A percentile compares a stretch with the other conserved stretches of the same genome.
Evolutionary conservation across 495 filamentous ascomycete species (phyloP).

Genomic region (Cudoniella acicularis): DNA sequence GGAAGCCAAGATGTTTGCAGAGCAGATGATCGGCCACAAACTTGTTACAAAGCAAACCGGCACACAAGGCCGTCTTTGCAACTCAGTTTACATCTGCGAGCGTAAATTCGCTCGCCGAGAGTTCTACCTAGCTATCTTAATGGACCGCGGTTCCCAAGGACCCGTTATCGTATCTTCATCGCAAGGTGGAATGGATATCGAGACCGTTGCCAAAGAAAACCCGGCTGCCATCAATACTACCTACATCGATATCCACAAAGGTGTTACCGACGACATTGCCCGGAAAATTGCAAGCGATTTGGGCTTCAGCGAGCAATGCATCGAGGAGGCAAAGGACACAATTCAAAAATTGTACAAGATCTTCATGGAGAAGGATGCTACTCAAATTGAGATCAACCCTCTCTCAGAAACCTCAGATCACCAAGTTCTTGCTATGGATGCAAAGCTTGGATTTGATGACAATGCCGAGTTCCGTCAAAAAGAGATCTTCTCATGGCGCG

Average conservation of each 20-base stretch:
- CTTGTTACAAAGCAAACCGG: slow-evolving; percentile 99
- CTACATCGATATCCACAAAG: slow-evolving; percentile 86
- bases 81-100: slow-evolving; percentile 96
- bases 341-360: slow-evolving; percentile 99
- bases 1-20: slow-evolving; percentile 90
- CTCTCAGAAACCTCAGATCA: slow-evolving; percentile 96
- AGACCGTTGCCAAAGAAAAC: slow-evolving; percentile 95
- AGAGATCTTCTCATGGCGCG: slow-evolving; percentile 91
- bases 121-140: slow-evolving; percentile 97
- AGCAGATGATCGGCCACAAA: slow-evolving; percentile 99
- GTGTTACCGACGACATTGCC: slow-evolving; percentile 94
- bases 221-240: slow-evolving; percentile 93
- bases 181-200: slow-evolving; percentile 98
- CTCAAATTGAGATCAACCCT: slow-evolving; percentile 99
- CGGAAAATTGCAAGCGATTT: slow-evolving; percentile 84
- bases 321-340: slow-evolving; percentile 87
- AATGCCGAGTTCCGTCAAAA: slow-evolving; percentile 98
- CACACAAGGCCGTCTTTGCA: slow-evolving; percentile 85
- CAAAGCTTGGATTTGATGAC: slow-evolving; percentile 96
- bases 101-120: slow-evolving; percentile 98
- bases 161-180: slow-evolving; percentile 97
- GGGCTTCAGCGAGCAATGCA: slow-evolving; percentile 94
- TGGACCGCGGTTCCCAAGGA: slow-evolving; percentile 89
- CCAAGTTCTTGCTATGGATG: slow-evolving; percentile 97
- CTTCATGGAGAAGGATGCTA: slow-evolving; percentile 97